These are phyloP conservation scores for Diaporthe destruens DNA, from an alignment of 2,329 filamentous ascomycete species.

Conservation along the genomic window DNA sequence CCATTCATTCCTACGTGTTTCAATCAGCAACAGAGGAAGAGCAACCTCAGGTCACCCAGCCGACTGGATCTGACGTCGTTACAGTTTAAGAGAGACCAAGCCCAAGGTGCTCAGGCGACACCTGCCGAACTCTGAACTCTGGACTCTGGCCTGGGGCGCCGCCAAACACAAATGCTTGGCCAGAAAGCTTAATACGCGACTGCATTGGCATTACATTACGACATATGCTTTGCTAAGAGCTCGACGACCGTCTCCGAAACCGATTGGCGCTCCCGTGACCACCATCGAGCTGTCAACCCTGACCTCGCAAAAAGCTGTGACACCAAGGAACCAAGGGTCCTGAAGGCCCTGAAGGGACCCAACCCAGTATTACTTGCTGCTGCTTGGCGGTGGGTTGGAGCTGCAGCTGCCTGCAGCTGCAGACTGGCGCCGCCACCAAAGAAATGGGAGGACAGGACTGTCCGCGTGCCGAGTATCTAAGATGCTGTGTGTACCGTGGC, in stretches of 20 bases:
- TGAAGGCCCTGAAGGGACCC: background rate
- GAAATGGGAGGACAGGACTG: background rate
- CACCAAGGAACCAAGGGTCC: slow-evolving; percentile 18
- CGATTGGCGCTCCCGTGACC: slow-evolving; percentile 31
- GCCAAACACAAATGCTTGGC: background rate
- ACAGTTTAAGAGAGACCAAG: background rate
- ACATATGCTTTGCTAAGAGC: slow-evolving; percentile 19
- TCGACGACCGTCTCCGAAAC: slow-evolving; percentile 9
- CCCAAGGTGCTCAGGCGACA: background rate
- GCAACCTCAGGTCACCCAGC: slow-evolving; percentile 12
- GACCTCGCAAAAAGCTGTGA: slow-evolving; percentile 8
- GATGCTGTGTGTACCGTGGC: background rate
- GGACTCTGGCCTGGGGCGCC: background rate
- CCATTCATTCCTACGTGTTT: slow-evolving; percentile 1
- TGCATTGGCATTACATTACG: slow-evolving; percentile 31
- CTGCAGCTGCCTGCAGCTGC: slow-evolving; percentile 5
- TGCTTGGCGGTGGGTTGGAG: background rate
- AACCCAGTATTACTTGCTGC: background rate
- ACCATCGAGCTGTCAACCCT: slow-evolving; percentile 26
- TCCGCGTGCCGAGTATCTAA: background rate
- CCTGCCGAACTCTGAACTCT: background rate
- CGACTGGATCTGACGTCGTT: slow-evolving; percentile 19
- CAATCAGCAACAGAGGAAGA: slow-evolving; percentile 10
- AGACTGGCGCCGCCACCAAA: background rate
- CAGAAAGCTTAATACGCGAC: slow-evolving; percentile 26